A percentile compares a stretch with the other conserved stretches of the same genome.
These are phyloP conservation scores for Aeminium ludgeri DNA, from an alignment of 495 filamentous ascomycete genomes.

Conservation along the genomic window DNA sequence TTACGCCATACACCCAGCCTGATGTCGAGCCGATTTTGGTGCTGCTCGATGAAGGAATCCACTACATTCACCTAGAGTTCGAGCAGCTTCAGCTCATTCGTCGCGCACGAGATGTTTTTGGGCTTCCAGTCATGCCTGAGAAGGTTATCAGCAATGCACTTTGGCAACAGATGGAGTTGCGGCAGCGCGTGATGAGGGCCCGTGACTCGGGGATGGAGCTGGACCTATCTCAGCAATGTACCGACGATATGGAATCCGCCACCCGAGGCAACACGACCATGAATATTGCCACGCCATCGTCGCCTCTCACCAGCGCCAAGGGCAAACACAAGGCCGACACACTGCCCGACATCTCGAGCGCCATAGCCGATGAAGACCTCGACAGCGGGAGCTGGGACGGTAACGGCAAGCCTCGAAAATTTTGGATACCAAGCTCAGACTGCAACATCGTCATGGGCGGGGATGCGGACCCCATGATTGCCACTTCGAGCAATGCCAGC, in stretches of 20 bases:
- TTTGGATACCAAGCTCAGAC: conserved; percentile 40
- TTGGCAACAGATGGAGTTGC: conserved; percentile 38
- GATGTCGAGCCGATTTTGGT: conserved; percentile 41
- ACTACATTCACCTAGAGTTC: conserved; percentile 44
- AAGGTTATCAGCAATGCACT: conserved; percentile 37
- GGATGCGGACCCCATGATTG: conserved; percentile 28
- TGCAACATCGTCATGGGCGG: conserved; percentile 43
- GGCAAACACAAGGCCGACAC: conserved; percentile 25
- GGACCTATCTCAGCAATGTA: conserved; percentile 20
- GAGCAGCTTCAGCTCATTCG: conserved; percentile 41
- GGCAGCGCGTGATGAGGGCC: conserved; percentile 38
- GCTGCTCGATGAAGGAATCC: conserved; percentile 40
- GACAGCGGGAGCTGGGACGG: conserved; percentile 35
- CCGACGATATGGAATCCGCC: conserved; percentile 7
- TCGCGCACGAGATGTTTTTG: conserved; percentile 34
- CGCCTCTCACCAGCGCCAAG: conserved; percentile 14
- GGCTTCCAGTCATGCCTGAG: conserved; percentile 35
- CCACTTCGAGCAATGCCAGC: conserved; percentile 24
- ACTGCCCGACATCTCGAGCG: conserved; percentile 7
- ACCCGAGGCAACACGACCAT: conserved; percentile 17
- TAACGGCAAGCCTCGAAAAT: conserved; percentile 35
- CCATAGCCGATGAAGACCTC: conserved; percentile 15
- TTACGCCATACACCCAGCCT: conserved; percentile 30
- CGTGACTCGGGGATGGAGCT: conserved; percentile 34
- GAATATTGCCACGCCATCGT: conserved; percentile 11